Percentiles rank a stretch among this genome's conserved stretches.
Evolutionary conservation across 139 green algal genomes (phyloP).

Genomic region (Closterium sp.): DNA sequence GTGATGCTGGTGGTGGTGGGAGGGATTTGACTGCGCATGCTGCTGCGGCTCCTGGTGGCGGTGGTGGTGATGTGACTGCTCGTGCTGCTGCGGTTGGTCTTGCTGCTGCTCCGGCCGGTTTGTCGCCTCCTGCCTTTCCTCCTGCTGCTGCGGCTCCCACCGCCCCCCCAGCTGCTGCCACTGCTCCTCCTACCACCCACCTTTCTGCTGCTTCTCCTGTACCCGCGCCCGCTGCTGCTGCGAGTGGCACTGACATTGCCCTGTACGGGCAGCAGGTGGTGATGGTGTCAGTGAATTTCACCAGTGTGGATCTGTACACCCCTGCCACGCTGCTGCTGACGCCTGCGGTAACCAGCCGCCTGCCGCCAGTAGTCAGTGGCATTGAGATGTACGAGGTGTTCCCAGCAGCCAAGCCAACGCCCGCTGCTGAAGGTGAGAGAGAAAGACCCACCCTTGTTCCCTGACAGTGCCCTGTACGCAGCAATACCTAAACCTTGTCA

Average conservation of each 20-base stretch:
- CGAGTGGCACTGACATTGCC: not conserved
- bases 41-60: not conserved
- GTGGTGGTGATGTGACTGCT: not conserved
- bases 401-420: not conserved
- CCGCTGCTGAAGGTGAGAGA: not conserved
- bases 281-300: not conserved
- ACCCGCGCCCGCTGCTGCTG: not conserved
- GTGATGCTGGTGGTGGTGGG: not conserved
- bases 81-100: not conserved
- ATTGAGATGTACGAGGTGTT: not conserved
- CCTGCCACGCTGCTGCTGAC: not conserved
- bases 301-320: not conserved
- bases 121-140: too few species aligned
- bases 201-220: not conserved
- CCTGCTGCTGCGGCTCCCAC: too few species aligned
- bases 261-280: not conserved
- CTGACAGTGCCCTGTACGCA: too few species aligned
- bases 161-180: not conserved
- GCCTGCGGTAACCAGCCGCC: not conserved
- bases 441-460: too few species aligned
- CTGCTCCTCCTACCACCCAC: not conserved
- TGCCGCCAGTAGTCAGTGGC: not conserved
- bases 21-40: too few species aligned
- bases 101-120: not conserved
- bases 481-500: too few species aligned